Evolutionary conservation across 2,329 filamentous ascomycete species (phyloP).

Genomic region (Penicillium brevicompactum): DNA sequence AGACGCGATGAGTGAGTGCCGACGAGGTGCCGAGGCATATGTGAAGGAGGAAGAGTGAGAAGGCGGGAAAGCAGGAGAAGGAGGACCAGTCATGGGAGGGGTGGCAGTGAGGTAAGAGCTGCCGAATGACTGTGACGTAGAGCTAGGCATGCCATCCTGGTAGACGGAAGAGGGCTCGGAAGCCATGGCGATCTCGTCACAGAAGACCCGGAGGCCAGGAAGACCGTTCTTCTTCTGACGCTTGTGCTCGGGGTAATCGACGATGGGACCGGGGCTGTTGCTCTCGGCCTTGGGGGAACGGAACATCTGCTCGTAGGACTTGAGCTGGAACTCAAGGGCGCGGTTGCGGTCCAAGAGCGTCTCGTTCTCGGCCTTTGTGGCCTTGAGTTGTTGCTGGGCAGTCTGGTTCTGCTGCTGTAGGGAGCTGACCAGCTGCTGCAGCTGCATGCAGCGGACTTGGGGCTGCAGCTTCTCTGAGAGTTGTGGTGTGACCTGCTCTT

Average conservation of each 20-base stretch:
- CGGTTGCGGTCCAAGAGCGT: slow-evolving; percentile 38
- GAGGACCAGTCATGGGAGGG: slow-evolving; percentile 37
- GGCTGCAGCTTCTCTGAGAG: slow-evolving; percentile 42
- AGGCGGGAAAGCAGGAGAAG: slow-evolving; percentile 37
- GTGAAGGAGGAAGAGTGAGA: slow-evolving; percentile 28
- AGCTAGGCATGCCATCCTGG: slow-evolving; percentile 25
- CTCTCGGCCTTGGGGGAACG: slow-evolving; percentile 38
- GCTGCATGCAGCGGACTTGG: slow-evolving; percentile 42
- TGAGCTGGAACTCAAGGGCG: slow-evolving; percentile 40
- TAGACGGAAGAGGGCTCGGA: slow-evolving; percentile 25
- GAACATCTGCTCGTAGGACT: slow-evolving; percentile 43
- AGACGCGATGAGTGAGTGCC: slow-evolving; percentile 31
- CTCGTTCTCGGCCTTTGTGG: slow-evolving; percentile 39
- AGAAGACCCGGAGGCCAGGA: slow-evolving; percentile 39
- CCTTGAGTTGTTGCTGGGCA: slow-evolving; percentile 36
- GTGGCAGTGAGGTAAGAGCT: slow-evolving; percentile 34
- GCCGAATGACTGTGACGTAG: slow-evolving; percentile 32
- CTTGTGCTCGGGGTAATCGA: slow-evolving; percentile 30
- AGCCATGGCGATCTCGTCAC: slow-evolving; percentile 33
- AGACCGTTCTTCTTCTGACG: slow-evolving; percentile 33
- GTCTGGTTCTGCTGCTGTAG: slow-evolving; percentile 42
- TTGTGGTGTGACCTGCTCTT: slow-evolving; percentile 39
- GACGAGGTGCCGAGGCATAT: slow-evolving; percentile 28
- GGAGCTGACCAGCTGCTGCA: slow-evolving; percentile 36
- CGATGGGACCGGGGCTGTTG: slow-evolving; percentile 28